Evolutionary conservation across 805 yeast species (phyloP).

Genomic region (Wickerhamiella parazyma): DNA sequence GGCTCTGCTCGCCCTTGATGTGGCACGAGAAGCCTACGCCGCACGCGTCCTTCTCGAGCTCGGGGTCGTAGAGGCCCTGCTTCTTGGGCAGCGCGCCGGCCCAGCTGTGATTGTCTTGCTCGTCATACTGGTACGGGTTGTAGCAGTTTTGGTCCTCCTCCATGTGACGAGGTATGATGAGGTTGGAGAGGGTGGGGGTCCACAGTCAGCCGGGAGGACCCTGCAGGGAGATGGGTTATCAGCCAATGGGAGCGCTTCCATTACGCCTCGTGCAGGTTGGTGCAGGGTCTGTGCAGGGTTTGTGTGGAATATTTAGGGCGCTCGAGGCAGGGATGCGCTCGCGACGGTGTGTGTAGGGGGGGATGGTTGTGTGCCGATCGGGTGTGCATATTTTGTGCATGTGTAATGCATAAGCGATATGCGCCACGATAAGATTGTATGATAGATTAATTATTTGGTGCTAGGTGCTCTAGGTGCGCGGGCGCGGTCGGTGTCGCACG

Average conservation of each 20-base stretch:
- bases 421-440: not conserved
- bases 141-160: not conserved
- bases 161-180: not conserved
- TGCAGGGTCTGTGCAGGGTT: not conserved
- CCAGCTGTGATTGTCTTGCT: slow-evolving; percentile 78
- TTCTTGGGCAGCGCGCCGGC: slow-evolving; percentile 75
- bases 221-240: not conserved
- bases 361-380: too few species aligned
- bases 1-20: slow-evolving; percentile 75
- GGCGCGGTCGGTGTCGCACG: too few species aligned
- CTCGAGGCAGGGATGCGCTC: too few species aligned
- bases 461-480: too few species aligned
- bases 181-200: not conserved
- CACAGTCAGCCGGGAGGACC: too few species aligned
- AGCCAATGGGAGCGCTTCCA: not conserved
- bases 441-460: too few species aligned
- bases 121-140: slow-evolving; percentile 47
- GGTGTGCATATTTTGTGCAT: not conserved
- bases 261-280: not conserved
- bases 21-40: slow-evolving; percentile 98
- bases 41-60: slow-evolving; percentile 89
- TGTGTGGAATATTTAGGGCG: too few species aligned
- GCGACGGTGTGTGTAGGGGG: too few species aligned
- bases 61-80: slow-evolving; percentile 89
- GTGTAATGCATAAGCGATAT: not conserved